Evolutionary conservation across 768 basidiomycete genomes (phyloP).

Genomic region (Boletus reticulatus): DNA sequence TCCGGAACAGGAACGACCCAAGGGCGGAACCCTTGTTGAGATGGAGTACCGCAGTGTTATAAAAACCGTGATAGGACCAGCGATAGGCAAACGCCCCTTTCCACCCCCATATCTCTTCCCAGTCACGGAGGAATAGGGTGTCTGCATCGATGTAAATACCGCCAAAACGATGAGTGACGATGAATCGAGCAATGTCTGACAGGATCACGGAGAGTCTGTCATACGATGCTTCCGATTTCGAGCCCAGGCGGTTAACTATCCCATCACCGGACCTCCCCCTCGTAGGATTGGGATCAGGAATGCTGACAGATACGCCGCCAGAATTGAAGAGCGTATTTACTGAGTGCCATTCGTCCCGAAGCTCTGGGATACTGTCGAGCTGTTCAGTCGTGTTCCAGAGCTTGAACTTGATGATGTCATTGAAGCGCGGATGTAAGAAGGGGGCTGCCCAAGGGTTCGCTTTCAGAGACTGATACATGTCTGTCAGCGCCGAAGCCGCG

Average conservation of each 20-base stretch:
- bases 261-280: constrained; percentile 6
- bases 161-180: constrained; percentile 75
- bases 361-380: too few species aligned
- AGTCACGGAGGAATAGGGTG: too few species aligned
- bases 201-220: too few species aligned
- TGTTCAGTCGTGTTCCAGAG: too few species aligned
- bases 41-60: constrained; percentile 63
- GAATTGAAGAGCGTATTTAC: constrained; percentile 74
- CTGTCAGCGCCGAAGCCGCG: constrained; percentile 41
- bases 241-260: constrained; percentile 48
- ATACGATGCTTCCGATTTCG: constrained; percentile 40
- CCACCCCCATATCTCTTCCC: too few species aligned
- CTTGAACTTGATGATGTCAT: too few species aligned
- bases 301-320: constrained; percentile 72
- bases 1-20: too few species aligned
- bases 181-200: too few species aligned
- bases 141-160: too few species aligned
- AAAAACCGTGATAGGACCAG: constrained; percentile 89
- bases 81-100: constrained; percentile 70
- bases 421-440: too few species aligned
- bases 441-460: constrained; percentile 77
- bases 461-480: constrained; percentile 81
- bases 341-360: too few species aligned
- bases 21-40: too few species aligned
- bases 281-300: constrained; percentile 30